A percentile compares a stretch with the other conserved stretches of the same genome.
Conservation (phyloP, 345 rosid genomes). For the Carallia pectinifolia region DNA sequence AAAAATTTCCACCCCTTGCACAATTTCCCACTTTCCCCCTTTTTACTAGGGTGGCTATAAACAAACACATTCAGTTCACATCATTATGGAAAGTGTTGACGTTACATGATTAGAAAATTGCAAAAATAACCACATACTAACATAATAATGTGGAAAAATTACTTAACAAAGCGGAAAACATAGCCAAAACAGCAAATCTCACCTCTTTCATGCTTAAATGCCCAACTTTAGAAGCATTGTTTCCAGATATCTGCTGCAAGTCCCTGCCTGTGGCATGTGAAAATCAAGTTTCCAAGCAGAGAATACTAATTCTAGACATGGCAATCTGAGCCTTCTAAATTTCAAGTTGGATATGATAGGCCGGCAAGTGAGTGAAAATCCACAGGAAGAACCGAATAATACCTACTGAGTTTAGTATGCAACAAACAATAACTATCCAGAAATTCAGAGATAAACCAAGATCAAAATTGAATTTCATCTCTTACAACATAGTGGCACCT, state of each 20-base stretch:
- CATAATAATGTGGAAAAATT: neutral
- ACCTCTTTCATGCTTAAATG: constrained; percentile 78
- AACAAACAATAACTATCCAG: neutral
- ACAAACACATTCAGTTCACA: too few relatives aligned
- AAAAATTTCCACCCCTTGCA: too few relatives aligned
- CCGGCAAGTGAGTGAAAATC: too few relatives aligned
- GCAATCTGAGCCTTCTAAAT: neutral
- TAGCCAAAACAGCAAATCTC: constrained; percentile 14
- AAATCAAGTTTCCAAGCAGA: constrained; percentile 34
- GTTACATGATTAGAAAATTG: neutral
- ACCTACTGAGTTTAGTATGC: neutral
- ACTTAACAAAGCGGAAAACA: constrained; percentile 10
- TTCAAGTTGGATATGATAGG: neutral
- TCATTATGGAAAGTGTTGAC: too few relatives aligned
- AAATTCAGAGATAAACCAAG: neutral
- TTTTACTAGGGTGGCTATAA: too few relatives aligned
- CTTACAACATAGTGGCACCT: neutral
- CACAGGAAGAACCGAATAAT: too few relatives aligned
- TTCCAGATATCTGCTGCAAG: constrained; percentile 82
- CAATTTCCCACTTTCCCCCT: too few relatives aligned
- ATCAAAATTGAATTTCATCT: neutral
- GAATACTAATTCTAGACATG: constrained; percentile 1
- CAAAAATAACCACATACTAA: neutral
- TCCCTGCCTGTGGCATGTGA: constrained; percentile 75
- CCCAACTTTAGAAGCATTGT: constrained; percentile 68